Evolutionary conservation across 2,329 filamentous ascomycete species (phyloP).

Genomic region (Aspergillus fumigatiaffinis): DNA sequence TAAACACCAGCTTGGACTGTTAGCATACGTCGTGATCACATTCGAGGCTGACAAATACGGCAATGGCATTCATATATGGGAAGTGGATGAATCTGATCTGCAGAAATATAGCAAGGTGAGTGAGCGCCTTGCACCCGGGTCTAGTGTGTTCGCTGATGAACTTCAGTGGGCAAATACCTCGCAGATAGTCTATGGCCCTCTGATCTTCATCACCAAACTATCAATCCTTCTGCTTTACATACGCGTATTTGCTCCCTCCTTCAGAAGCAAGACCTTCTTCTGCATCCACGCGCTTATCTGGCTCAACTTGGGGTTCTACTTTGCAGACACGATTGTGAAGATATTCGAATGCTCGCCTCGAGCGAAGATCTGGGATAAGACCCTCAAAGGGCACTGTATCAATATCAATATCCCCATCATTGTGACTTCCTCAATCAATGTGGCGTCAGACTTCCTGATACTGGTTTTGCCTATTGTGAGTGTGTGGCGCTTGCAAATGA

Average conservation of each 20-base stretch:
- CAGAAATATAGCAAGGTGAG: constrained; percentile 15
- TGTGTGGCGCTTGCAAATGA: constrained; percentile 21
- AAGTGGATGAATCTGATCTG: constrained; percentile 15
- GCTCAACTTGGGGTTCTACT: constrained; percentile 23
- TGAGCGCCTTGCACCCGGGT: neutral
- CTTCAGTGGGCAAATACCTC: constrained; percentile 18
- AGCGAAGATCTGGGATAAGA: constrained; percentile 19
- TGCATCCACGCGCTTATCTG: constrained; percentile 22
- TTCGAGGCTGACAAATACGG: constrained; percentile 19
- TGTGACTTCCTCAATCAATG: constrained; percentile 19
- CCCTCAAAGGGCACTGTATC: constrained; percentile 18
- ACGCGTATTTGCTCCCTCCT: constrained; percentile 20
- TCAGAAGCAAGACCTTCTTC: constrained; percentile 14
- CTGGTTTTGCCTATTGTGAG: constrained; percentile 20
- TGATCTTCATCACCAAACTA: constrained; percentile 27
- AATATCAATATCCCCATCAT: constrained; percentile 21
- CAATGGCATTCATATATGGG: constrained; percentile 16
- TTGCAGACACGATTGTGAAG: constrained; percentile 20
- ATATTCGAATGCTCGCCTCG: constrained; percentile 24
- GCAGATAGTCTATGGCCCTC: constrained; percentile 24
- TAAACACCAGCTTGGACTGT: constrained; percentile 18
- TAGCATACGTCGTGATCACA: constrained; percentile 18
- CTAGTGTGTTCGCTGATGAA: neutral
- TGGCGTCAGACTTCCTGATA: constrained; percentile 21
- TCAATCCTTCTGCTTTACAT: constrained; percentile 27